phyloP scores from a whole-genome alignment of 208 protist species.

The Leptomonas seymouri region DNA sequence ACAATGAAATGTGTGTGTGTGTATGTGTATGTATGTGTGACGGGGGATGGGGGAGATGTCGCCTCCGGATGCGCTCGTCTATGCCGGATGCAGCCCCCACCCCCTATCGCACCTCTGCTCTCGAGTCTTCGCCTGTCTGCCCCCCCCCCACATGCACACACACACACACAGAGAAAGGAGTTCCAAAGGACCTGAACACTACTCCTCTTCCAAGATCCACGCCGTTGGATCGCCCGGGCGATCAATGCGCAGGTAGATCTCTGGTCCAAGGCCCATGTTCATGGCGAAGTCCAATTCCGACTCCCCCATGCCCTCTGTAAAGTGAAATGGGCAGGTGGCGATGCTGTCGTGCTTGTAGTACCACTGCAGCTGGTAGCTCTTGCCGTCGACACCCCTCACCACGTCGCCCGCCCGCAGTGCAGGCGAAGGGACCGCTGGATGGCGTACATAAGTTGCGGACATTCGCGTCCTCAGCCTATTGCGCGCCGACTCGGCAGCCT shows the following conservation, averaged over 20 bases:
- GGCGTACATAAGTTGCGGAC: constrained; percentile 7
- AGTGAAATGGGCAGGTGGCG: constrained; percentile 61
- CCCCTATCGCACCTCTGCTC: no score
- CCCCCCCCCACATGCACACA: no score
- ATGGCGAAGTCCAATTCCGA: constrained; percentile 56
- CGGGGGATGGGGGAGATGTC: no score
- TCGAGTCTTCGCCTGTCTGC: no score
- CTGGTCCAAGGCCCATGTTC: constrained; percentile 43
- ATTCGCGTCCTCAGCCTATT: constrained; percentile 4
- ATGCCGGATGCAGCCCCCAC: no score
- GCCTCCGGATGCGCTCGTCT: no score
- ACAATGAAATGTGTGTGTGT: no score
- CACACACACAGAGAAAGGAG: no score
- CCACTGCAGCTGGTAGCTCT: constrained; percentile 41
- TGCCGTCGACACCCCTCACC: constrained; percentile 28
- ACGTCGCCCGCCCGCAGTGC: constrained; percentile 43
- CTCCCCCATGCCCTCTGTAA: constrained; percentile 53
- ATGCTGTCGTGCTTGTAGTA: constrained; percentile 57
- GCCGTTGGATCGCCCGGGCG: constrained; percentile 11
- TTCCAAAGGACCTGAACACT: neutral
- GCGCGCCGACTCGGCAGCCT: constrained; percentile 1
- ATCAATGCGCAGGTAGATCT: constrained; percentile 53
- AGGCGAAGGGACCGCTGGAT: constrained; percentile 11
- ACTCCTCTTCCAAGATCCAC: constrained; percentile 13
- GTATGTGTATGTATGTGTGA: no score